Percentiles rank a stretch among this genome's conserved stretches.
Evolutionary conservation across 73 alveolate genomes (phyloP).

Genomic region (Blepharisma japonicum): DNA sequence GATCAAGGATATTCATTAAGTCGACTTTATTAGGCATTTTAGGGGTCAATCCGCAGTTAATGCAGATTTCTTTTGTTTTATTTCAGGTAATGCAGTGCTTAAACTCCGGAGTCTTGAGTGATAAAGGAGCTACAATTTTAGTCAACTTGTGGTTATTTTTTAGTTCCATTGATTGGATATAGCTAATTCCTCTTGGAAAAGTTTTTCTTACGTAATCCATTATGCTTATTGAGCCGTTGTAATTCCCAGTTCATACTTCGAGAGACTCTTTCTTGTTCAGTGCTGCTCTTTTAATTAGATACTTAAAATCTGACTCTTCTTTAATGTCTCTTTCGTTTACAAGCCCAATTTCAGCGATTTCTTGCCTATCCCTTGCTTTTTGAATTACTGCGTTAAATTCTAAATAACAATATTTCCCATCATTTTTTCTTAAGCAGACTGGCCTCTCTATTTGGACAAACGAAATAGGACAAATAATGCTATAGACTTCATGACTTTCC

Average conservation of each 20-base stretch:
- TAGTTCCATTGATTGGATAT: background rate
- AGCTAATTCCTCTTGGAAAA: background rate
- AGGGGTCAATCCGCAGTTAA: background rate
- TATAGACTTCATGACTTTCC: background rate
- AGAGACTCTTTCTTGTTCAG: background rate
- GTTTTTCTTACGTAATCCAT: too few relatives aligned
- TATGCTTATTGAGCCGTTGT: too few relatives aligned
- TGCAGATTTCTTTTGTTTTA: background rate
- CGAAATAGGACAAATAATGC: background rate
- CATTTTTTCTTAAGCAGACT: background rate
- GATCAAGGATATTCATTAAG: background rate
- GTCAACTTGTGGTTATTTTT: background rate
- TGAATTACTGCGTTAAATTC: background rate
- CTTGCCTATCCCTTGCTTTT: background rate
- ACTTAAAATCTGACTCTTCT: constrained; percentile 9
- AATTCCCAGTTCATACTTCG: background rate
- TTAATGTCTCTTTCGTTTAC: background rate
- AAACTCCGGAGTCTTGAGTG: background rate
- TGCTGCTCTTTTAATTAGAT: background rate
- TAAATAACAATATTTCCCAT: background rate
- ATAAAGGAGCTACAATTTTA: constrained; percentile 4
- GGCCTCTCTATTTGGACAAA: background rate
- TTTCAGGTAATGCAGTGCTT: constrained; percentile 12
- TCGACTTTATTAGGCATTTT: constrained; percentile 20
- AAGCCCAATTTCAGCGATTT: background rate